These are phyloP conservation scores for Phaeophleospora eucalypticola DNA, from an alignment of 2,329 filamentous ascomycete species.

Conservation along the genomic window DNA sequence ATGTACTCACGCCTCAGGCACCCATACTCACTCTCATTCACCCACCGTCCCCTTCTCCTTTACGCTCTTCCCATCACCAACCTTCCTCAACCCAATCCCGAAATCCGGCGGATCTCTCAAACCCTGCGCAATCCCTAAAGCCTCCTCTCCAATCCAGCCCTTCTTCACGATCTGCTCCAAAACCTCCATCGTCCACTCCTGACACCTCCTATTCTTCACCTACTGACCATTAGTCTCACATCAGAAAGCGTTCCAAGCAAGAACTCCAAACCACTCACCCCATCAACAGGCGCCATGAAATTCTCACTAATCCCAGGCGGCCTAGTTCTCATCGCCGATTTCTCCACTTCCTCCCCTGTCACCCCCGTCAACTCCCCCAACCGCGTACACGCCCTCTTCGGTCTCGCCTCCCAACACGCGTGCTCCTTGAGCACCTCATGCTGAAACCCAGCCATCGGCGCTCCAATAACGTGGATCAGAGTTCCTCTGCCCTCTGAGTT, in stretches of 20 bases:
- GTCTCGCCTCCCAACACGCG: not conserved
- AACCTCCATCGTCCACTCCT: constrained; percentile 11
- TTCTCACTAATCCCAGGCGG: not conserved
- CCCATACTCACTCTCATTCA: too few relatives aligned
- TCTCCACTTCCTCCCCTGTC: not conserved
- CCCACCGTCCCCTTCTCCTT: too few relatives aligned
- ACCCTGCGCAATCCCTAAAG: constrained; percentile 4
- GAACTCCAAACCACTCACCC: not conserved
- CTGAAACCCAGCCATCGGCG: constrained; percentile 3
- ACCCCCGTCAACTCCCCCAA: not conserved
- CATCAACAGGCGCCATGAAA: constrained; percentile 1
- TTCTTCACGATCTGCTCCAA: constrained; percentile 3
- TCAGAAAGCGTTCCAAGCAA: not conserved
- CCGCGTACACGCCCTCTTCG: not conserved
- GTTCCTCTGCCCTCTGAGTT: not conserved
- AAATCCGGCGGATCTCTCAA: constrained; percentile 44
- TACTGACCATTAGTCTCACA: not conserved
- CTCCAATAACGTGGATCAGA: constrained; percentile 6
- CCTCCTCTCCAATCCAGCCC: not conserved
- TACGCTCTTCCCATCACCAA: too few relatives aligned
- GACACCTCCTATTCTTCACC: constrained; percentile 7
- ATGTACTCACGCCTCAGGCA: too few relatives aligned
- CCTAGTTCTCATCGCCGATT: not conserved
- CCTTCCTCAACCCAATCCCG: too few relatives aligned
- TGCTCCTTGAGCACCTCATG: not conserved